These are phyloP conservation scores for Terana coerulea DNA, from an alignment of 768 basidiomycete genomes.

Conservation along the genomic window DNA sequence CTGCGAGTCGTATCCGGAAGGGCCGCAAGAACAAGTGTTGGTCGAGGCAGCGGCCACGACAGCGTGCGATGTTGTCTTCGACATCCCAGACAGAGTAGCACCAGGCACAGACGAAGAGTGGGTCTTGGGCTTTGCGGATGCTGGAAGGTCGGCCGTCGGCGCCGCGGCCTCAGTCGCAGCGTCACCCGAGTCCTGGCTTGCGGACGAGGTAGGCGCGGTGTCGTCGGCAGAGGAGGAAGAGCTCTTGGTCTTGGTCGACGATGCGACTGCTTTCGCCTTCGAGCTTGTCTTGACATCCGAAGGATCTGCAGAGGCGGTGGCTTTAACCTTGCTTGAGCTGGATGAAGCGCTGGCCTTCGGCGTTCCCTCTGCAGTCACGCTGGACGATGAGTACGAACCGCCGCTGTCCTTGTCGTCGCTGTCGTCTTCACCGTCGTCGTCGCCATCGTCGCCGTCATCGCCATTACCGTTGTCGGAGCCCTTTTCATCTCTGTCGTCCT, in stretches of 20 bases:
- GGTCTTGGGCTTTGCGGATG: background rate
- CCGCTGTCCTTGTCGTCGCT: background rate
- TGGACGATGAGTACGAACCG: background rate
- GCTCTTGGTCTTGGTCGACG: background rate
- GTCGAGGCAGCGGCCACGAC: background rate
- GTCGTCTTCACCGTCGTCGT: background rate
- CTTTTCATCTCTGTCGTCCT: background rate
- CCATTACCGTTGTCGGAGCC: background rate
- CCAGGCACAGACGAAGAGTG: conserved; percentile 1
- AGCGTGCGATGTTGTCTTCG: background rate
- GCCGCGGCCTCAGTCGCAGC: background rate
- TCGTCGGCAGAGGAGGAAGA: background rate
- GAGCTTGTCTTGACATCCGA: background rate
- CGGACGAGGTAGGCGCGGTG: background rate
- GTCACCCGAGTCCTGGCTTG: background rate
- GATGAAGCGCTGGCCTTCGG: background rate
- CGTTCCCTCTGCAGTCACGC: background rate
- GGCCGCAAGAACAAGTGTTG: background rate
- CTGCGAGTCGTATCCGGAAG: background rate
- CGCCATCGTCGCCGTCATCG: background rate
- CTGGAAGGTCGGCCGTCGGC: conserved; percentile 5
- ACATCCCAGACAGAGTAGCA: background rate
- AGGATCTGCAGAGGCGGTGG: background rate
- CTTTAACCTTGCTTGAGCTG: background rate
- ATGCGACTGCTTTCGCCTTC: background rate